Evolutionary conservation across 2,329 filamentous ascomycete species (phyloP), one percentile per base, ranked within the genome.

Genomic region (Sporothrix euskadiensis): DNA sequence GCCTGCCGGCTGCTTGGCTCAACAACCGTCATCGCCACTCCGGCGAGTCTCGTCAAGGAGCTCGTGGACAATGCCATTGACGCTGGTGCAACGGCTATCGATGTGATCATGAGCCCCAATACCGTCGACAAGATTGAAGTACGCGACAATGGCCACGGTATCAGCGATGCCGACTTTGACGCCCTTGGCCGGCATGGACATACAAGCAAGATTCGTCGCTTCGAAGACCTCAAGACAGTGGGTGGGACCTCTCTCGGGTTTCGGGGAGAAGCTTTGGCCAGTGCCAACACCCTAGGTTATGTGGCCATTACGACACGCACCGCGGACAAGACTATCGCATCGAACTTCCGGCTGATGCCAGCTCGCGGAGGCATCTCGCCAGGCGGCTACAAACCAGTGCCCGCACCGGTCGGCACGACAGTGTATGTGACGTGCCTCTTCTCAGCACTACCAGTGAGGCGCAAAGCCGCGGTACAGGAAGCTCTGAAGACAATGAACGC

Each of bases 11-110:
- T 88, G 12, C 83, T 94, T 7, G 87, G 89, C 49, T 89, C 91
- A 8, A 84, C 88, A 2, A 84, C 90, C 76, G 84, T 86, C 63
- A 85, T 94, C 69, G 84, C 86, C 5, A 87, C 88, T 8, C 86
- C 92, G 0, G 82, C 84, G 14, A 86, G 87, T 12, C 82, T 93
- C 2, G 87, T 94, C 77, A 94, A 94, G 79, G 92, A 94, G 80
- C 88, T 94, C 4, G 81, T 94, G 44, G 92, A 94, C 77, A 94
- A 95, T 80, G 86, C 91, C 59, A 85, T 94, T 26, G 92, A 95
- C 80, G 91, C 92, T 8, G 84, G 86, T 71, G 91, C 92, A 14
- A 91, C 87, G 1, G 86, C 85, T 1, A 83, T 95, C 73, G 88
- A 92, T 71, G 82, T 94, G 32, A 82, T 88, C 39, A 83, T 94